Evolutionary conservation across 2,329 filamentous ascomycete species (phyloP).

Genomic region (Ophiostoma perfectum): DNA sequence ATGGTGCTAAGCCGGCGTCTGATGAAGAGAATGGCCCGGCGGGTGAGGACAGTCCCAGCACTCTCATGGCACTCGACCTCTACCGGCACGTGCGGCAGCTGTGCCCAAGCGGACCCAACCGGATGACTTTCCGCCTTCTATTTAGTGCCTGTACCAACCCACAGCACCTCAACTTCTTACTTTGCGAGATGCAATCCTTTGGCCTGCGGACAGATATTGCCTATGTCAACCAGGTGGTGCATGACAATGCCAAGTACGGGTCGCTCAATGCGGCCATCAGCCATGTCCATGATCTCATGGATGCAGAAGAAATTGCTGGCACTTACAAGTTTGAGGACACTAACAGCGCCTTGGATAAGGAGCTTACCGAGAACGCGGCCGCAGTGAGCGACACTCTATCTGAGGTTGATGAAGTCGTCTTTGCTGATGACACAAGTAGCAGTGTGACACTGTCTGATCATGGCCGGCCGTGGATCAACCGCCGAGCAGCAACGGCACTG

Average conservation of each 20-base stretch:
- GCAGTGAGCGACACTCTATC: neutral
- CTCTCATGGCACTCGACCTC: conserved; percentile 32
- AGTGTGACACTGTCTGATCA: neutral
- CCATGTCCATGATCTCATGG: conserved; percentile 32
- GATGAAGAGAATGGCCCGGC: neutral
- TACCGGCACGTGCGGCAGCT: conserved; percentile 37
- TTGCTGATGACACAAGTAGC: neutral
- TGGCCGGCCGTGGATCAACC: conserved; percentile 32
- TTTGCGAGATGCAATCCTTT: conserved; percentile 37
- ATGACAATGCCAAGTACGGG: conserved; percentile 33
- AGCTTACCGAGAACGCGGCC: no score
- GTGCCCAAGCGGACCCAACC: conserved; percentile 34
- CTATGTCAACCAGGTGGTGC: conserved; percentile 34
- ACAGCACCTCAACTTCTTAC: conserved; percentile 34
- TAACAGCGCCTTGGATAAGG: neutral
- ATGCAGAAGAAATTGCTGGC: neutral
- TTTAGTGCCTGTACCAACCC: conserved; percentile 30
- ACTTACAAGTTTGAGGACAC: neutral
- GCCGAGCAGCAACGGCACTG: conserved; percentile 33
- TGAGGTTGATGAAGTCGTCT: neutral
- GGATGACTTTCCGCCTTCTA: conserved; percentile 36
- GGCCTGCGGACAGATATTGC: conserved; percentile 31
- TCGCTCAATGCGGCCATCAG: conserved; percentile 35
- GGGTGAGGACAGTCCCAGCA: conserved; percentile 14
- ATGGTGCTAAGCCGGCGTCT: neutral